These are phyloP conservation scores for Nitzschia palea DNA, from an alignment of 108 stramenopile species.

Conservation along the genomic window DNA sequence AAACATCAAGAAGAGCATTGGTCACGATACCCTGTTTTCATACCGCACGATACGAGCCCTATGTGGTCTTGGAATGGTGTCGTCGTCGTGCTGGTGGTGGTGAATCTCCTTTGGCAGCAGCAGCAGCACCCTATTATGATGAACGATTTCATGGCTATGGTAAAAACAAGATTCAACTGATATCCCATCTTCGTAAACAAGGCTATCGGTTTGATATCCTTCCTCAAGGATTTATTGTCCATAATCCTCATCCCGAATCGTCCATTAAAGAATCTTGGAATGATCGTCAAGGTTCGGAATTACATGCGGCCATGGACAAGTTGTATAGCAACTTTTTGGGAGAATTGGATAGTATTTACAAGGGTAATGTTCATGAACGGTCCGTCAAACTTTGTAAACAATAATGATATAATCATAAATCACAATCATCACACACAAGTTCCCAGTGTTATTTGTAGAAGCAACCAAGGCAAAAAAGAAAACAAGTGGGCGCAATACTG, in stretches of 20 bases:
- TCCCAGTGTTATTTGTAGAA: no score
- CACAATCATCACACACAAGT: neutral
- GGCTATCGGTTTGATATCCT: conserved; percentile 64
- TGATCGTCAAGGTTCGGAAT: conserved; percentile 24
- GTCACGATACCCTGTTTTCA: conserved; percentile 69
- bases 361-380: neutral
- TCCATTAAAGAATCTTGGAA: conserved; percentile 73
- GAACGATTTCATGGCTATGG: conserved; percentile 88
- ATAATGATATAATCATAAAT: neutral
- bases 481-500: no score
- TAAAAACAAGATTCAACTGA: conserved; percentile 88
- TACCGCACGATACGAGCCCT: conserved; percentile 86
- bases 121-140: conserved; percentile 76
- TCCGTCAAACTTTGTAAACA: conserved; percentile 13
- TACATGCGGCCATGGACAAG: conserved; percentile 75
- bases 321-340: conserved; percentile 59
- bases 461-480: no score
- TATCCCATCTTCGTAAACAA: conserved; percentile 68
- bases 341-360: conserved; percentile 58
- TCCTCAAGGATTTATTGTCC: conserved; percentile 78
- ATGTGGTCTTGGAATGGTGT: conserved; percentile 84
- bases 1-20: conserved; percentile 23
- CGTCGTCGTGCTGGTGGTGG: conserved; percentile 12
- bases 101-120: conserved; percentile 21
- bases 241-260: conserved; percentile 84